These are phyloP conservation scores for Penicillium canescens DNA, from an alignment of 495 filamentous ascomycete genomes.

Conservation along the genomic window DNA sequence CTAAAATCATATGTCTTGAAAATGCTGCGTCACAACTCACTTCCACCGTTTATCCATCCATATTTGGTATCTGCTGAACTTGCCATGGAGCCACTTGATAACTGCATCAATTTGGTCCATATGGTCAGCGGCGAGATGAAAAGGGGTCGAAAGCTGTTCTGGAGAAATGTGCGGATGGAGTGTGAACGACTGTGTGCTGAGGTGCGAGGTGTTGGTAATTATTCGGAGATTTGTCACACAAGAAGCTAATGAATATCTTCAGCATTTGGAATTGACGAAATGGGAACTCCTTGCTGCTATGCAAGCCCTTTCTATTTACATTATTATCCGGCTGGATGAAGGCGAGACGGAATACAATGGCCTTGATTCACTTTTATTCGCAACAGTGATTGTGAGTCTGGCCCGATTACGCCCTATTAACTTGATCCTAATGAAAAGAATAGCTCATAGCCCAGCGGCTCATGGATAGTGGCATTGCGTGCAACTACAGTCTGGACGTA, in stretches of 20 bases:
- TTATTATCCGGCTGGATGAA: constrained; percentile 43
- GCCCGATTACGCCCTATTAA: too few relatives aligned
- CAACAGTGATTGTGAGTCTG: constrained; percentile 35
- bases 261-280: constrained; percentile 31
- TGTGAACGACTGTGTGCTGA: constrained; percentile 42
- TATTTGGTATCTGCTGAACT: constrained; percentile 17
- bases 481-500: constrained; percentile 13
- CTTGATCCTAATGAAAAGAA: not conserved
- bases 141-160: constrained; percentile 47
- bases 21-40: constrained; percentile 36
- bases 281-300: constrained; percentile 44
- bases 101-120: constrained; percentile 46
- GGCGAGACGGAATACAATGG: constrained; percentile 46
- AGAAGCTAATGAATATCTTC: constrained; percentile 3
- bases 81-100: constrained; percentile 41
- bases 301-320: constrained; percentile 44
- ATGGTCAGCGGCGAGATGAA: constrained; percentile 32
- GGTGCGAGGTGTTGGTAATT: constrained; percentile 18
- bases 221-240: too few relatives aligned
- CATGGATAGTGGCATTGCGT: constrained; percentile 2
- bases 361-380: constrained; percentile 35
- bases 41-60: constrained; percentile 34
- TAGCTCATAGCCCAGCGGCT: constrained; percentile 29
- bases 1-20: constrained; percentile 45
- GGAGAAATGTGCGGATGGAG: constrained; percentile 42